Conservation (phyloP, 164 flowering plant species). For the Magnolia sinica region DNA sequence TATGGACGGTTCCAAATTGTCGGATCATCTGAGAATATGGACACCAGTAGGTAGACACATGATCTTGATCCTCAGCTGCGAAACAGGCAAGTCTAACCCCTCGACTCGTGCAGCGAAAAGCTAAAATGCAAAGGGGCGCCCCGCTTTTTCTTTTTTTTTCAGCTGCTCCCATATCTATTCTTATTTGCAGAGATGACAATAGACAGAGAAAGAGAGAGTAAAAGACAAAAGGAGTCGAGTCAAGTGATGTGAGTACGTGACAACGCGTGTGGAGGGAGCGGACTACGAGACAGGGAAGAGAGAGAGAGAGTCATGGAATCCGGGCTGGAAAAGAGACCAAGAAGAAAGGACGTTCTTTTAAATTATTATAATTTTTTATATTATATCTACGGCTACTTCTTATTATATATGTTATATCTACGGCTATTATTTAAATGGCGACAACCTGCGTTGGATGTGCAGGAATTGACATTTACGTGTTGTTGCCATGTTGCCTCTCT, state of each 20-base stretch:
- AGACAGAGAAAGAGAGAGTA: not conserved
- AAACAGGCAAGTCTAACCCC: too few species aligned
- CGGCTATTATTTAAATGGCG: slow-evolving; percentile 8
- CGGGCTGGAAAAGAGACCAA: not conserved
- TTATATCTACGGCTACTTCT: too few species aligned
- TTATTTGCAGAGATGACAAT: too few species aligned
- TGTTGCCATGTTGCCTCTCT: slow-evolving; percentile 18
- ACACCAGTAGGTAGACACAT: too few species aligned
- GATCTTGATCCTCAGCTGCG: too few species aligned
- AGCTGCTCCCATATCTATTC: too few species aligned
- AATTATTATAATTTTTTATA: not conserved
- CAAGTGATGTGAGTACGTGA: not conserved
- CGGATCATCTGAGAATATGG: too few species aligned
- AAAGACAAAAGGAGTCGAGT: not conserved
- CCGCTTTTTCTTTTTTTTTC: too few species aligned
- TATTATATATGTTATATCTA: not conserved
- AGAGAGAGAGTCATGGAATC: slow-evolving; percentile 1
- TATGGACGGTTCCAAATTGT: too few species aligned
- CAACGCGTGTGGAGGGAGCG: slow-evolving; percentile 4
- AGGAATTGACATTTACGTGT: slow-evolving; percentile 56
- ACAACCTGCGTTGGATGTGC: slow-evolving; percentile 33
- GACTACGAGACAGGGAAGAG: not conserved
- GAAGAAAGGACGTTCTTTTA: slow-evolving; percentile 3
- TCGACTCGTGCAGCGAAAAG: too few species aligned
- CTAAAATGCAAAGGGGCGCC: too few species aligned